A percentile compares a stretch with the other conserved stretches of the same genome.
phyloP scores from a whole-genome alignment of 1,284 basidiomycete species.

The Polyporus tsugae region DNA sequence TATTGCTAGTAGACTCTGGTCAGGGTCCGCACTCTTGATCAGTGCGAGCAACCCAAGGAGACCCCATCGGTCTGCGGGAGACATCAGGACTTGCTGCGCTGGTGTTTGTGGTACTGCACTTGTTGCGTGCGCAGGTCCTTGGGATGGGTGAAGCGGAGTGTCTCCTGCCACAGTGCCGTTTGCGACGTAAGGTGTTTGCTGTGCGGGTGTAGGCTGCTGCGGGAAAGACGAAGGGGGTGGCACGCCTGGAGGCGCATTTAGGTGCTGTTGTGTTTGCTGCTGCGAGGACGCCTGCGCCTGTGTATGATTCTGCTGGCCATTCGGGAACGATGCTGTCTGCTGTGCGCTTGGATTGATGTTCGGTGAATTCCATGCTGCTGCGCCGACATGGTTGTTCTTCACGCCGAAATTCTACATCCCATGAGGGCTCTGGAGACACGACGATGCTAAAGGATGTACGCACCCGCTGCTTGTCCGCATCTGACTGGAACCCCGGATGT shows the following conservation, averaged over 20 bases:
- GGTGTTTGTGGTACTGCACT: conserved; percentile 76
- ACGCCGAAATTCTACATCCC: conserved; percentile 57
- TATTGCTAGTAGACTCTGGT: conserved; percentile 86
- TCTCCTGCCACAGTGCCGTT: conserved; percentile 44
- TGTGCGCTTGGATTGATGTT: conserved; percentile 50
- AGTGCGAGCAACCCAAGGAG: conserved; percentile 88
- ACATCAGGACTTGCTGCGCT: conserved; percentile 93
- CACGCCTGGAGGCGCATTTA: conserved; percentile 64
- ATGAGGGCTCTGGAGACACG: conserved; percentile 17
- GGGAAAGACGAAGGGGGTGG: conserved; percentile 50
- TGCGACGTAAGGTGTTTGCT: conserved; percentile 45
- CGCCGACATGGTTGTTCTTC: conserved; percentile 58
- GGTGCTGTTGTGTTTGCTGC: conserved; percentile 43
- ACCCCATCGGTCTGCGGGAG: conserved; percentile 96
- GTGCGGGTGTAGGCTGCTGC: conserved; percentile 47
- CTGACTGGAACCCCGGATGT: conserved; percentile 68
- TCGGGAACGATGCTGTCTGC: conserved; percentile 37
- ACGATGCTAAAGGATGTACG: conserved; percentile 42
- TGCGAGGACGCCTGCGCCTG: conserved; percentile 41
- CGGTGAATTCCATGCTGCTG: conserved; percentile 64
- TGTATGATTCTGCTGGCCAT: conserved; percentile 46
- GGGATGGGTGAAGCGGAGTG: conserved; percentile 39
- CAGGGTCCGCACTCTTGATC: conserved; percentile 92
- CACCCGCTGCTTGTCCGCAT: conserved; percentile 77
- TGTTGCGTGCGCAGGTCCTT: conserved; percentile 39